phyloP scores from a whole-genome alignment of 345 rosid genomes.

The Physaria fendleri region DNA sequence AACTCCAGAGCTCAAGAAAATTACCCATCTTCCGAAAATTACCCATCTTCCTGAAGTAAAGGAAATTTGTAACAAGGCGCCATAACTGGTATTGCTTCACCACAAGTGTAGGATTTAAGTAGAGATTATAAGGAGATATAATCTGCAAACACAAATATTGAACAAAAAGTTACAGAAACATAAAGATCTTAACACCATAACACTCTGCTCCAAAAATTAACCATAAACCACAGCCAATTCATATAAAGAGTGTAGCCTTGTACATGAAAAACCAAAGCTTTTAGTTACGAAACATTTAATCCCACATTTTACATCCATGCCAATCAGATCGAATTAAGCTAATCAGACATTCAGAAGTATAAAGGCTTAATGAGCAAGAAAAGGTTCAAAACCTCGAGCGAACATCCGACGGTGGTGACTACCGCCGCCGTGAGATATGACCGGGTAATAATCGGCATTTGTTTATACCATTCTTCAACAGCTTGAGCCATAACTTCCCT shows the following conservation, averaged over 20 bases:
- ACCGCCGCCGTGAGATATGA: conserved; percentile 91
- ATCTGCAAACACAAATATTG: conserved; percentile 52
- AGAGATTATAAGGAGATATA: conserved; percentile 77
- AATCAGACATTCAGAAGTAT: too few relatives aligned
- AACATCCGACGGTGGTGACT: conserved; percentile 91
- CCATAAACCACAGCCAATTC: background rate
- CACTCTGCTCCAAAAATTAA: background rate
- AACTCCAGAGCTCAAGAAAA: background rate
- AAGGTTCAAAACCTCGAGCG: too few relatives aligned
- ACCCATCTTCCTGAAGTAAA: conserved; percentile 90
- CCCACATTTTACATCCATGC: too few relatives aligned
- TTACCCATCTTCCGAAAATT: too few relatives aligned
- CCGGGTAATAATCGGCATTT: conserved; percentile 97
- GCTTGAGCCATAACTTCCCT: conserved; percentile 83
- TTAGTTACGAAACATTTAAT: too few relatives aligned
- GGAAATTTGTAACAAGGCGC: conserved; percentile 94
- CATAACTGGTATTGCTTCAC: conserved; percentile 85
- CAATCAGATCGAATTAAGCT: too few relatives aligned
- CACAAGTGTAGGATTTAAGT: conserved; percentile 76
- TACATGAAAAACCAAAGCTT: background rate
- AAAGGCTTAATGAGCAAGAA: too few relatives aligned
- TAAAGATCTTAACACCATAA: background rate
- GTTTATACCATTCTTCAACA: conserved; percentile 97
- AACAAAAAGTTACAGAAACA: background rate
- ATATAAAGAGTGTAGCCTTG: too few relatives aligned